Percentiles rank a stretch among this genome's conserved stretches.
Conservation (phyloP, 2,329 filamentous ascomycete genomes). For the Rhynchosporium agropyri region DNA sequence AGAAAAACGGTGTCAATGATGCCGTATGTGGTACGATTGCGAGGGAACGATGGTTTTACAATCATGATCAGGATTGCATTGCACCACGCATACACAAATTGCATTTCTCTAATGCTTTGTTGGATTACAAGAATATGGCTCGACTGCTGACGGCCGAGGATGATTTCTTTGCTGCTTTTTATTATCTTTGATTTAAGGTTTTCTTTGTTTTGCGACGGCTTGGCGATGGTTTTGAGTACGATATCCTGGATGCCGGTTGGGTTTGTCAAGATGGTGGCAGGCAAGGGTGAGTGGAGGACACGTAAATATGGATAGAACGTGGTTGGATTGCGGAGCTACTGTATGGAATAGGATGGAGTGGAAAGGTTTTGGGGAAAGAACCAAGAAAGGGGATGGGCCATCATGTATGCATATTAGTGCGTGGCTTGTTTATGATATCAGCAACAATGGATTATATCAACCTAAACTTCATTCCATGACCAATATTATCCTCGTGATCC, state of each 20-base stretch:
- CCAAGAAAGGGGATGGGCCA: not conserved
- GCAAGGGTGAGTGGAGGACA: conserved; percentile 1
- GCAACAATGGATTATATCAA: conserved; percentile 1
- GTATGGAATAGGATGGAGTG: not conserved
- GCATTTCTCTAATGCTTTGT: conserved; percentile 9
- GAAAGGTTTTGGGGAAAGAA: not conserved
- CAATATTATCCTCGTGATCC: not conserved
- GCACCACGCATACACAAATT: conserved; percentile 7
- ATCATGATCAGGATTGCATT: conserved; percentile 25
- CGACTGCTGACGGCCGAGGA: conserved; percentile 10
- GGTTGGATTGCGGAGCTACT: not conserved
- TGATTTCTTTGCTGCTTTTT: conserved; percentile 11
- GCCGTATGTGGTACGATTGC: conserved; percentile 27
- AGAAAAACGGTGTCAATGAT: conserved; percentile 21
- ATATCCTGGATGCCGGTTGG: conserved; percentile 11
- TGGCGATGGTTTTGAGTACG: conserved; percentile 9
- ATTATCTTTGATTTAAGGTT: not conserved
- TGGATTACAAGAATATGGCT: conserved; percentile 1
- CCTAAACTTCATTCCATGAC: not conserved
- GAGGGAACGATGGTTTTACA: conserved; percentile 22
- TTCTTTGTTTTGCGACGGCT: not conserved
- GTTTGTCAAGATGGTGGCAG: not conserved
- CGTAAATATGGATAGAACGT: not conserved
- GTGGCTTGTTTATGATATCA: conserved; percentile 12
- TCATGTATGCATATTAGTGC: conserved; percentile 7